phyloP scores from a whole-genome alignment of 2,329 filamentous ascomycete genomes.

The Lachnellula occidentalis region DNA sequence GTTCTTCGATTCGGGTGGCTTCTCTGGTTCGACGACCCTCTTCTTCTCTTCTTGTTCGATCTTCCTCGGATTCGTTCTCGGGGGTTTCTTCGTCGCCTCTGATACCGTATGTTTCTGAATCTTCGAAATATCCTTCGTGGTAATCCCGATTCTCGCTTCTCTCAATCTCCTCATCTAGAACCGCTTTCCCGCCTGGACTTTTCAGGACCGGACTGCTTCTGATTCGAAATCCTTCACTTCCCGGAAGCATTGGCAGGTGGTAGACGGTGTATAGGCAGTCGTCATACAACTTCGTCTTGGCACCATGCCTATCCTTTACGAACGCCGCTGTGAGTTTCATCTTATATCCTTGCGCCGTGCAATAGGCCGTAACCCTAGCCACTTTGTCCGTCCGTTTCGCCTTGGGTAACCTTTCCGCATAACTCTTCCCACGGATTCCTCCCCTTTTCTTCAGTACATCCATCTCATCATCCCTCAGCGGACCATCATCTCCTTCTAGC shows the following conservation, averaged over 20 bases:
- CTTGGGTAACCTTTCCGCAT: slow-evolving; percentile 90
- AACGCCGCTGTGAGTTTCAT: slow-evolving; percentile 85
- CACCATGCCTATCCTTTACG: slow-evolving; percentile 78
- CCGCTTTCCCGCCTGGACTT: slow-evolving; percentile 85
- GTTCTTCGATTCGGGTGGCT: slow-evolving; percentile 29
- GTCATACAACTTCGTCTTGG: slow-evolving; percentile 93
- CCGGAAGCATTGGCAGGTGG: slow-evolving; percentile 81
- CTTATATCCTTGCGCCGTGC: slow-evolving; percentile 90
- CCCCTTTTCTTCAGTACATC: slow-evolving; percentile 58
- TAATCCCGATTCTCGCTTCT: slow-evolving; percentile 84
- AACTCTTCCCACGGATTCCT: slow-evolving; percentile 71
- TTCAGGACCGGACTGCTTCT: slow-evolving; percentile 88
- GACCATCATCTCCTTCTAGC: slow-evolving; percentile 55
- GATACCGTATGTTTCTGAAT: slow-evolving; percentile 53
- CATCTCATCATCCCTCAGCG: slow-evolving; percentile 63
- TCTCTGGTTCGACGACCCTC: slow-evolving; percentile 32
- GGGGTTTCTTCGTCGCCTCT: slow-evolving; percentile 40
- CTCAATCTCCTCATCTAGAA: slow-evolving; percentile 93
- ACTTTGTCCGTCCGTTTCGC: slow-evolving; percentile 80
- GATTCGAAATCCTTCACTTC: slow-evolving; percentile 79
- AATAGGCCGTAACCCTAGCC: slow-evolving; percentile 89
- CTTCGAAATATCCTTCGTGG: slow-evolving; percentile 84
- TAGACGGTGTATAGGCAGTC: slow-evolving; percentile 97
- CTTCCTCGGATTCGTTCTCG: slow-evolving; percentile 35
- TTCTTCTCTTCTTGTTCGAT: slow-evolving; percentile 26